Percentiles rank a stretch among this genome's conserved stretches.
Evolutionary conservation across 371 early-diverging fungal species (phyloP).

Genomic region (Capillidium rhysosporum): DNA sequence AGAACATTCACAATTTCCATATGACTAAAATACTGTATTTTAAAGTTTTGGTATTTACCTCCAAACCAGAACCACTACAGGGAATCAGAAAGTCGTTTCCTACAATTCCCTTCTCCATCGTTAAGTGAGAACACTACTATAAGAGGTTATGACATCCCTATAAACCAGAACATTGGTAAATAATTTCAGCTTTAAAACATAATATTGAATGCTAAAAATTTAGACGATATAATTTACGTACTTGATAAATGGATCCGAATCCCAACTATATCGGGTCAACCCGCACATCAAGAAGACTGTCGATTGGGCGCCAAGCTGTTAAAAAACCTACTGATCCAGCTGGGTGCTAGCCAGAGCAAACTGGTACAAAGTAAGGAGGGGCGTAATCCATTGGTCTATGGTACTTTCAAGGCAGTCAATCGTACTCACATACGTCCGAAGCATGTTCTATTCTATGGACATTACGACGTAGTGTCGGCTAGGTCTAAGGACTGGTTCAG

Average conservation of each 20-base stretch:
- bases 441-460: conserved; percentile 57
- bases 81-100: neutral
- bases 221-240: conserved; percentile 35
- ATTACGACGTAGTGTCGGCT: conserved; percentile 66
- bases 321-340: conserved; percentile 38
- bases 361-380: conserved; percentile 37
- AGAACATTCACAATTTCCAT: neutral
- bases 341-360: conserved; percentile 36
- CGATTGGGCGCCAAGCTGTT: conserved; percentile 52
- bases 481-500: conserved; percentile 33
- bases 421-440: conserved; percentile 1
- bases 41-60: conserved; percentile 3
- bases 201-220: neutral
- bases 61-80: neutral
- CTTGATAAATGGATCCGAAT: conserved; percentile 49
- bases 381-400: conserved; percentile 56
- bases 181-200: neutral
- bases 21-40: neutral
- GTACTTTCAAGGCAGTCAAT: conserved; percentile 28
- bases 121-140: neutral
- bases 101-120: neutral
- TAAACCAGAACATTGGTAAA: neutral
- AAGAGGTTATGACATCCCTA: neutral
- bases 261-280: conserved; percentile 42
- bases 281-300: conserved; percentile 46